Conservation (phyloP, 345 rosid species). For the Aurinia saxatilis region DNA sequence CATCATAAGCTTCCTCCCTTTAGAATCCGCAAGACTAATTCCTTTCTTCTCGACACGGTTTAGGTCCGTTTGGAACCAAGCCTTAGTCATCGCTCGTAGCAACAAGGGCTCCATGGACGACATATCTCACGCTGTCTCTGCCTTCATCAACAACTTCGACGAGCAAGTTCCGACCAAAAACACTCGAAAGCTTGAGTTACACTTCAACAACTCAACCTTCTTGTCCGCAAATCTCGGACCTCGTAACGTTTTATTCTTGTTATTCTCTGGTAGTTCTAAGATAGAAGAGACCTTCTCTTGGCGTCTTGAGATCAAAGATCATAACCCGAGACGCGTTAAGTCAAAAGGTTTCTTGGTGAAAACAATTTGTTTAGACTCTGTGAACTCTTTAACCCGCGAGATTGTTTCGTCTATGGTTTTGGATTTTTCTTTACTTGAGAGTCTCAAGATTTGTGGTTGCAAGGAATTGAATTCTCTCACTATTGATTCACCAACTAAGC, state of each 20-base stretch:
- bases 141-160: conserved; percentile 40
- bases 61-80: conserved; percentile 42
- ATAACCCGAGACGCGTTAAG: conserved; percentile 10
- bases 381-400: conserved; percentile 36
- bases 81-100: conserved; percentile 31
- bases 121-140: conserved; percentile 27
- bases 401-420: conserved; percentile 41
- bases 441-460: conserved; percentile 40
- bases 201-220: conserved; percentile 30
- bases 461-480: conserved; percentile 33
- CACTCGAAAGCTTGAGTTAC: conserved; percentile 36
- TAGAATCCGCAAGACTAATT: conserved; percentile 50
- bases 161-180: conserved; percentile 39
- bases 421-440: conserved; percentile 39
- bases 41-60: conserved; percentile 45
- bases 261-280: conserved; percentile 26
- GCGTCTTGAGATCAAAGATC: conserved; percentile 31
- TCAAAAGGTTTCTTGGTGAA: conserved; percentile 35
- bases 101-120: conserved; percentile 37
- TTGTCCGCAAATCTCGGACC: conserved; percentile 42
- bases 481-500: conserved; percentile 41
- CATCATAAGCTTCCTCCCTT: conserved; percentile 48
- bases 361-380: conserved; percentile 43
- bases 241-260: conserved; percentile 30
- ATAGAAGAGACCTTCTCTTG: conserved; percentile 30